Base-by-base conservation (phyloP, 768 basidiomycete species). In the Hygrophorus pudorinus region DNA sequence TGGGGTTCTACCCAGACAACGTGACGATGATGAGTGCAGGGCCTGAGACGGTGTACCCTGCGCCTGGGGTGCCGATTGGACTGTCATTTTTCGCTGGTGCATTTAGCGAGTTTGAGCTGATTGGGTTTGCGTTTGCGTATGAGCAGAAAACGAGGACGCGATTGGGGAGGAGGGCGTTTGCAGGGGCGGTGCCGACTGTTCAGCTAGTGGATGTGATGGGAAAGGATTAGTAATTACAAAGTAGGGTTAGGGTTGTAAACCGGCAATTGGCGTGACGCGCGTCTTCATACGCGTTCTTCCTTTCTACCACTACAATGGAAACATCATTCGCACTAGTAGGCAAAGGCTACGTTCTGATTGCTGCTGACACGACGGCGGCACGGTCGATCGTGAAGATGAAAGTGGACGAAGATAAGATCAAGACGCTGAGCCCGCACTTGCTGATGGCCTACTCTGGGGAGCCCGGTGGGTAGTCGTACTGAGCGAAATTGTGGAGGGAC, bases 311-410 rank as follows among this genome's bases (percentile, higher is more conserved):
- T n/a, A n/a, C n/a, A n/a, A 93, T 96, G 90, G 91, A 96, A 59
- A 85, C 80, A 42, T 89, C 88, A 13, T 92, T 97, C 61, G 91
- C 85, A 30, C 59, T 97, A 44, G 86, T 78, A 32, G 93, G 93
- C 40, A 94, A 96, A 61, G 93, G 81, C 56, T 99, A 90, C 65
- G 84, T 90, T 45, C 76, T 99, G 50, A 67, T 99, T 54, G 91
- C 93, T 2, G 81, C 92, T 8, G 94, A 98, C 65, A 90, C 84
- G 6, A 87, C 81, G 11, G 79, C 91, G 6, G 79, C 84, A 3
- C 76, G 89, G 53, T 96, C 91, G 27, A 89, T 99, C 64, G 82
- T 98, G 59, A 94, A 92, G 68, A 96, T 98, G 91, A 96, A 98
- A 70, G 61, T 73, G 30, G 91, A 96, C 65, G 87, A 89, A 67